Percentiles rank a stretch among this genome's conserved stretches.
Conservation (phyloP, 441 rosid genomes). For the Daphne laureola region DNA sequence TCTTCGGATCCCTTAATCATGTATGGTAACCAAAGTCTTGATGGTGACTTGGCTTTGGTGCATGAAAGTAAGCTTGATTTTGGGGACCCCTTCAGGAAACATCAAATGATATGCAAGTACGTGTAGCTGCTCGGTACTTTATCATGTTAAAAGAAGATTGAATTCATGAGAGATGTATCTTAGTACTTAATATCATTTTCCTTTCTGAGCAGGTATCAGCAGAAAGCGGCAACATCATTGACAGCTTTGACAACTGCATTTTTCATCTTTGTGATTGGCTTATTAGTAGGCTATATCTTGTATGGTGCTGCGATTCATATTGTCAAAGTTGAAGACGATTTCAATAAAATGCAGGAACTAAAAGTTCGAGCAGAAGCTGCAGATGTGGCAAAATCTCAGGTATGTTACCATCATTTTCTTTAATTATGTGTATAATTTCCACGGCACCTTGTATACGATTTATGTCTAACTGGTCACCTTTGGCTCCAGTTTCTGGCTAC, state of each 20-base stretch:
- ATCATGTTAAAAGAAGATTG: constrained; percentile 2
- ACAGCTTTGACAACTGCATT: constrained; percentile 60
- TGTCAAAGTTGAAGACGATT: constrained; percentile 86
- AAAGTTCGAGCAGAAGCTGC: constrained; percentile 92
- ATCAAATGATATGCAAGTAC: constrained; percentile 87
- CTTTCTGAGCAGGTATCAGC: constrained; percentile 55
- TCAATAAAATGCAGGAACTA: constrained; percentile 70
- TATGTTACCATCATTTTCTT: constrained; percentile 6
- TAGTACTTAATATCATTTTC: constrained; percentile 9
- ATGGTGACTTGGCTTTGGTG: constrained; percentile 58
- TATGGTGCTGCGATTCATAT: constrained; percentile 69
- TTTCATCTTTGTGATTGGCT: constrained; percentile 57
- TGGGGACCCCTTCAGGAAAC: constrained; percentile 91
- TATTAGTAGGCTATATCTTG: constrained; percentile 72
- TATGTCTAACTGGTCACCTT: constrained; percentile 10
- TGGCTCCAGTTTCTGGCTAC: constrained; percentile 72
- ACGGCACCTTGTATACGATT: constrained; percentile 3
- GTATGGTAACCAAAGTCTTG: constrained; percentile 83
- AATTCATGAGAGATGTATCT: constrained; percentile 8
- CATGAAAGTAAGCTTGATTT: constrained; percentile 85
- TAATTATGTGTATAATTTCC: background rate
- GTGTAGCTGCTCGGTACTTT: constrained; percentile 16
- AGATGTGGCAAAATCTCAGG: constrained; percentile 95
- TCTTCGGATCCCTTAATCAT: constrained; percentile 73
- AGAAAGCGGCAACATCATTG: constrained; percentile 71